A percentile compares a stretch with the other conserved stretches of the same genome.
These are phyloP conservation scores for Arthroderma uncinatum DNA, from an alignment of 2,329 filamentous ascomycete genomes.

Conservation along the genomic window DNA sequence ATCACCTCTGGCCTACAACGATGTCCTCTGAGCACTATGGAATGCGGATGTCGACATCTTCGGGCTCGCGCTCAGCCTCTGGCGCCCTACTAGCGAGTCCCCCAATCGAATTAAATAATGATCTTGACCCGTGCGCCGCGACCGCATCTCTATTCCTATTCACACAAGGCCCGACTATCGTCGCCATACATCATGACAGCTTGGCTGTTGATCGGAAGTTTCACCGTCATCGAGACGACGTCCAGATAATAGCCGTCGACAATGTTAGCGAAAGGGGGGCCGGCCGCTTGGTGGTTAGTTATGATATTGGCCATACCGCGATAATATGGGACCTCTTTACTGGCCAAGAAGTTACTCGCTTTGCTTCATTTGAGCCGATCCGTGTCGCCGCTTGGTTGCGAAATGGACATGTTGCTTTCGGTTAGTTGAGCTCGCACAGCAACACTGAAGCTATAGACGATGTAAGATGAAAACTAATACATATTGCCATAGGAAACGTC, in stretches of 20 bases:
- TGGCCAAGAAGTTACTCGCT: constrained; percentile 80
- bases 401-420: constrained; percentile 93
- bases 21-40: constrained; percentile 45
- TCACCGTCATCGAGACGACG: constrained; percentile 68
- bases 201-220: constrained; percentile 81
- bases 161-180: constrained; percentile 65
- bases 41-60: constrained; percentile 50
- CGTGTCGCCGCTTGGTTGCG: constrained; percentile 87
- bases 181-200: constrained; percentile 87
- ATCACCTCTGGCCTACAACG: neutral
- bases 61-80: constrained; percentile 47
- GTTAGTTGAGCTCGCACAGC: constrained; percentile 42
- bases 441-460: neutral
- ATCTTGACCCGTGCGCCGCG: constrained; percentile 78
- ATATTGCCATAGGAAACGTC: constrained; percentile 57
- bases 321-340: constrained; percentile 96
- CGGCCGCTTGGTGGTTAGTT: constrained; percentile 80
- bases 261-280: constrained; percentile 79
- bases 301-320: constrained; percentile 78
- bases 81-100: constrained; percentile 33
- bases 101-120: constrained; percentile 27
- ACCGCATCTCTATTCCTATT: constrained; percentile 87
- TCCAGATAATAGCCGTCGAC: constrained; percentile 76
- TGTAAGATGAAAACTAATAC: neutral
- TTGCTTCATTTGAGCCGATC: constrained; percentile 79